Base-by-base conservation (phyloP, 257 asterid species). In the Solanum dulcamara region DNA sequence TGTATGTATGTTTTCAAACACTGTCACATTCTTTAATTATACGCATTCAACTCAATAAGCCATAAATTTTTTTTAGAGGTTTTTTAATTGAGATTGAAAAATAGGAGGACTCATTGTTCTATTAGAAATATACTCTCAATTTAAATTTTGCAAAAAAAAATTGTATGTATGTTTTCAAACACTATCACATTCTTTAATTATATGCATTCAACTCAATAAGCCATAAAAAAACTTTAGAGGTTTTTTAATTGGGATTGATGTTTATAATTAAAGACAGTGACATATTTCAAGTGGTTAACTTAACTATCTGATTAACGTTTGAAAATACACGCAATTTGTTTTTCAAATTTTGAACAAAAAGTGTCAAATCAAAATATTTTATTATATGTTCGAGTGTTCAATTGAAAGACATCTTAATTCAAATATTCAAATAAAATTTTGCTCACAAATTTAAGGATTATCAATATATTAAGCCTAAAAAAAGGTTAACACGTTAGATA, bases 11-110 rank as follows among this genome's bases (percentile, higher is more conserved):
- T 59, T 59, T 15, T 59, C 67, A 59, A 59, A 55, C 3, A 8
- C 28, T 53, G 7, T 55, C 3, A 55, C 62, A 20, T 55, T 9
- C 53, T 20, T 51, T 15, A 5, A 51, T 15, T 51, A 17, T 3
- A 55, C 1, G 28, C 11, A 55, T 20, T 8, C 11, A 2, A 2
- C 26, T 55, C 26, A 55, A 20, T 7, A 40, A 40, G 28, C 4
- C 13, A 0, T 20, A 55, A 55, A n/a, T n/a, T n/a, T 20, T 7
- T 10, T 20, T 0, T 2, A 4, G 1, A 2, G 3, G 6, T 20
- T 55, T 55, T 53, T 26, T 53, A 53, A 53, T 3, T n/a, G 17
- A 53, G 26, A 26, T 18, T 53, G 62, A 20, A n/a, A n/a, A n/a
- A n/a, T n/a, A n/a, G n/a, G n/a, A n/a, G n/a, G n/a, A n/a, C n/a